Conservation (phyloP, 2,329 filamentous ascomycete genomes). For the Cryphonectria naterciae region DNA sequence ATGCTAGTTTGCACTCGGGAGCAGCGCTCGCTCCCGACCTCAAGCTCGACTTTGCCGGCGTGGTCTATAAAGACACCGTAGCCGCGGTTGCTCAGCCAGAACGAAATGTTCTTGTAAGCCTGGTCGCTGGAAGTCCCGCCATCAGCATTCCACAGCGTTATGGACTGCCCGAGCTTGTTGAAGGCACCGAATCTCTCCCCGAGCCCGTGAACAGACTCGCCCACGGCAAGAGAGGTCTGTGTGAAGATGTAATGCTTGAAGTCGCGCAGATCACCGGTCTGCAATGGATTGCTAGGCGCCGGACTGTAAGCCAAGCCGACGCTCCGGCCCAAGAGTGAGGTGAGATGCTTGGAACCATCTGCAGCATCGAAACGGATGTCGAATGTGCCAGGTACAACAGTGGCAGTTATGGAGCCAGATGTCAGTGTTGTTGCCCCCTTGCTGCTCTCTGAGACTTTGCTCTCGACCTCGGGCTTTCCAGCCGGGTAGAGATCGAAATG, state of each 20-base stretch:
- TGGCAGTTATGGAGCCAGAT: conserved; percentile 57
- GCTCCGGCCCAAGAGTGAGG: conserved; percentile 58
- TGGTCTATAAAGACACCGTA: conserved; percentile 79
- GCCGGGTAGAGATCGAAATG: conserved; percentile 62
- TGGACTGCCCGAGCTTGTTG: conserved; percentile 73
- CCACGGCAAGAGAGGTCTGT: conserved; percentile 57
- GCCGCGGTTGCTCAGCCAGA: conserved; percentile 72
- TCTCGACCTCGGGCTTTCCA: conserved; percentile 48
- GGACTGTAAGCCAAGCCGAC: conserved; percentile 62
- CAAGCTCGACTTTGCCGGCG: conserved; percentile 70
- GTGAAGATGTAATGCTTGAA: conserved; percentile 61
- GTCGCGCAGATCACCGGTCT: conserved; percentile 56
- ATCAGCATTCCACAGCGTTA: conserved; percentile 68
- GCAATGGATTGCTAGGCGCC: conserved; percentile 54
- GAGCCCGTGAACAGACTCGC: conserved; percentile 73
- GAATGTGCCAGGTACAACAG: conserved; percentile 55
- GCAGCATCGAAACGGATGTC: conserved; percentile 59
- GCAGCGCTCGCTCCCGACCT: conserved; percentile 75
- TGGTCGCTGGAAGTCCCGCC: conserved; percentile 71
- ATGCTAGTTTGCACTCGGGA: conserved; percentile 72
- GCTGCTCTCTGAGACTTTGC: conserved; percentile 45
- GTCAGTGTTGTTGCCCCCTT: conserved; percentile 51
- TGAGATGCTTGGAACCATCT: conserved; percentile 54
- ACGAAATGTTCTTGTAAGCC: conserved; percentile 73
- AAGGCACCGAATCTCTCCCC: conserved; percentile 78